A percentile compares a stretch with the other conserved stretches of the same genome.
Conservation (phyloP, 225 moss, liverwort and hornwort genomes). For the Lunularia cruciata region DNA sequence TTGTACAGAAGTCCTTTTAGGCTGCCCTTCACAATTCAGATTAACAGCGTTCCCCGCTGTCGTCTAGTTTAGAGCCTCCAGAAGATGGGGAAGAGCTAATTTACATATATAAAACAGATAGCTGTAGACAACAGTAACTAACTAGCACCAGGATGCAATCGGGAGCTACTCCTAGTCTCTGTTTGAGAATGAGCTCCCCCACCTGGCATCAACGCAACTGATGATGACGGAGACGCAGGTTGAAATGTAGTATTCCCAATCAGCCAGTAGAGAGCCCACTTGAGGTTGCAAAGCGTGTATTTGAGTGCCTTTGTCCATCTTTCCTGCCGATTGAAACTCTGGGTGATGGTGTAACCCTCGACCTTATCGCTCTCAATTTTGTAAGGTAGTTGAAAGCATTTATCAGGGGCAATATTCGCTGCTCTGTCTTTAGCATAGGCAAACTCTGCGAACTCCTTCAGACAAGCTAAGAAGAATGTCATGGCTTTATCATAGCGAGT, state of each 20-base stretch:
- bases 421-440: slow-evolving; percentile 86
- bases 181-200: slow-evolving; percentile 24
- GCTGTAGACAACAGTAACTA: background rate
- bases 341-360: slow-evolving; percentile 93
- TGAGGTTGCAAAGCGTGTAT: slow-evolving; percentile 92
- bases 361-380: slow-evolving; percentile 86
- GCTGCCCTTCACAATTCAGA: background rate
- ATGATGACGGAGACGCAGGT: slow-evolving; percentile 71
- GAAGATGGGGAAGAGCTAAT: background rate
- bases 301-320: slow-evolving; percentile 96
- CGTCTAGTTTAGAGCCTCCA: background rate
- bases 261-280: slow-evolving; percentile 99
- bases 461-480: slow-evolving; percentile 96
- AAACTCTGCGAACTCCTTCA: slow-evolving; percentile 98
- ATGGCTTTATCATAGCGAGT: slow-evolving; percentile 98
- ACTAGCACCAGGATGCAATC: background rate
- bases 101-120: background rate
- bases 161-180: slow-evolving; percentile 10
- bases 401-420: slow-evolving; percentile 64
- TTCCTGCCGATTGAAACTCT: slow-evolving; percentile 99
- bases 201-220: slow-evolving; percentile 51
- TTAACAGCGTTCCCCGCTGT: background rate
- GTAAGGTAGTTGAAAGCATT: slow-evolving; percentile 95
- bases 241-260: slow-evolving; percentile 93
- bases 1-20: background rate